Evolutionary conservation across 164 flowering plant species (phyloP), one percentile per base, ranked within the genome.

Genomic region (Aristolochia fimbriata): DNA sequence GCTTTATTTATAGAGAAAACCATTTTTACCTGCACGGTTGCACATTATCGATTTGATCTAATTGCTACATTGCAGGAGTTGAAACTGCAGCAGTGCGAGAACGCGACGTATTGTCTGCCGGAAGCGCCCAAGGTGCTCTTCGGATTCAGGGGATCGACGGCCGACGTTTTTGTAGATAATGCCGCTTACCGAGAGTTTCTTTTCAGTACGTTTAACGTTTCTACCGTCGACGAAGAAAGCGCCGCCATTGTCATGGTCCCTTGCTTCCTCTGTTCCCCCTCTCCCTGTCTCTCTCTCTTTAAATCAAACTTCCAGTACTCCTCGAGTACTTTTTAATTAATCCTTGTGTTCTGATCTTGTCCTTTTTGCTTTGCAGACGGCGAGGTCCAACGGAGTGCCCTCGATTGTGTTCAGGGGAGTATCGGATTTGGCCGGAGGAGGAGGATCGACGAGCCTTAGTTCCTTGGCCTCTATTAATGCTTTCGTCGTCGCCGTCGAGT

Each of bases 181-280:
- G 80, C 78, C 37, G 82, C 87, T 3, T 82, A 76, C 46, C 65
- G 80, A 10, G 65, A 79, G 2, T 82, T 77, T 47, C 74, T 85
- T 31, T 79, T 73, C 67, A 19, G 68, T 0, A 55, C 68, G 15
- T 77, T 85, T 52, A 50, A 65, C 33, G 78, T 77, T 49, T 77
- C 84, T 0, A 76, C 84, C 0, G 81, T 70, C 10, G 91, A 85
- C 51, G 78, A 73, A 70, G 85, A 82, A 63, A 81, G 81, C 30
- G 64, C 77, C 1, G 85, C 81, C 6, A 59, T 81, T 0, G 63
- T 80, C 21, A 71, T 80, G 80, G 83, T 78, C 0, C 60, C 74
- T 59, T 19, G 43, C 43, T 37, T 7, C 8, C 43, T 37, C 43
- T 6, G 43, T 10, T 37, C 10, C 12, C 10, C 12, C 43, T 31